Percentiles rank a stretch among this genome's conserved stretches.
Conservation (phyloP, 495 filamentous ascomycete genomes). For the Aspergillus haitiensis region DNA sequence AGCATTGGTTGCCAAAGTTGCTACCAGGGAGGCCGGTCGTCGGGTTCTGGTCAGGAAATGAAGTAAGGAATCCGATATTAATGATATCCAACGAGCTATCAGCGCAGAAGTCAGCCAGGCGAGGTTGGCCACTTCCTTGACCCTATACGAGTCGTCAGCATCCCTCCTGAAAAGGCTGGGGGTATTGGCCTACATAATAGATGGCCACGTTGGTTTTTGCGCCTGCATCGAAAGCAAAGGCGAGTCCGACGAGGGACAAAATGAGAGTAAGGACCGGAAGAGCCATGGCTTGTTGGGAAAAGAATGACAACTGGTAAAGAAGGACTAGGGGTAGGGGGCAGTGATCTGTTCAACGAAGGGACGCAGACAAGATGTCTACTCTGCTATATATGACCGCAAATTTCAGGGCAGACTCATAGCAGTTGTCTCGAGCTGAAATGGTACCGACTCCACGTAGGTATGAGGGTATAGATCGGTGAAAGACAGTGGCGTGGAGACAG, state of each 20-base stretch:
- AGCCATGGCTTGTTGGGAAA: constrained; percentile 31
- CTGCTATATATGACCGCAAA: constrained; percentile 39
- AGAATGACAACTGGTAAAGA: constrained; percentile 28
- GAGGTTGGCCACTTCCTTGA: constrained; percentile 46
- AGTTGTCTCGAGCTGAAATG: neutral
- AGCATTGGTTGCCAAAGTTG: constrained; percentile 19
- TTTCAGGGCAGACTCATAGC: constrained; percentile 13
- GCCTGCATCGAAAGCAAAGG: constrained; percentile 51
- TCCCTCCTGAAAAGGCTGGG: neutral
- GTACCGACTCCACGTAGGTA: constrained; percentile 6
- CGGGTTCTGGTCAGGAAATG: constrained; percentile 55
- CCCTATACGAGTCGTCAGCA: constrained; percentile 37
- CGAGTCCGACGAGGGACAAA: constrained; percentile 32
- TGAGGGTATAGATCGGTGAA: constrained; percentile 9
- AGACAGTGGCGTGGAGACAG: neutral
- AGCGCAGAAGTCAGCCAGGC: constrained; percentile 58
- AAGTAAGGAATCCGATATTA: constrained; percentile 63
- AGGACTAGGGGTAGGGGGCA: constrained; percentile 18
- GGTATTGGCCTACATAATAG: constrained; percentile 55
- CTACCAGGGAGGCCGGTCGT: constrained; percentile 8
- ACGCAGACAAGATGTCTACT: constrained; percentile 45
- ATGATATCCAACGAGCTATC: constrained; percentile 65
- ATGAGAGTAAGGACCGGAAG: constrained; percentile 32
- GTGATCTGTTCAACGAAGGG: constrained; percentile 43
- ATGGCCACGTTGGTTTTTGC: constrained; percentile 59